These are phyloP conservation scores for Sorghum bicolor DNA, from an alignment of 176 grass and related monocot species.

Conservation along the genomic window DNA sequence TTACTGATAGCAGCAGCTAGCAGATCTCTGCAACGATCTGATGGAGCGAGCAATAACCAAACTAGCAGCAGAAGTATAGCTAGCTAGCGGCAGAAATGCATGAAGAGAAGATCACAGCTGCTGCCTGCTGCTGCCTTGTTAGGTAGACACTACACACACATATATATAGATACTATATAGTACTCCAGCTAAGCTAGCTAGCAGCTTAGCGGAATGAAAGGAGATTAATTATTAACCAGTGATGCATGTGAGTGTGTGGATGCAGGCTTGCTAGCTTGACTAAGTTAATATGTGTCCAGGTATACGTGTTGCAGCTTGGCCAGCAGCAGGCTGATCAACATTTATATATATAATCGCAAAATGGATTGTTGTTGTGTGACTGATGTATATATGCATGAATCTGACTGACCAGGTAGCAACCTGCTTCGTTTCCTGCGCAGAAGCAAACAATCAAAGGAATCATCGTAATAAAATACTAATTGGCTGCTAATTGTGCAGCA, in stretches of 20 bases:
- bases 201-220: neutral
- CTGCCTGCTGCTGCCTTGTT: neutral
- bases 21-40: neutral
- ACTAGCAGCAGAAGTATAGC: no score
- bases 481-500: neutral
- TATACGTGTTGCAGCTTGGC: neutral
- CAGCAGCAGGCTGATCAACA: neutral
- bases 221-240: neutral
- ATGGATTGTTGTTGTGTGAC: neutral
- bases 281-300: neutral
- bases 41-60: no score
- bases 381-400: neutral
- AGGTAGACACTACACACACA: neutral
- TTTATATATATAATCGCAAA: neutral
- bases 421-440: no score
- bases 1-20: neutral
- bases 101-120: neutral
- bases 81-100: no score
- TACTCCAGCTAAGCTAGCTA: no score
- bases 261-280: no score
- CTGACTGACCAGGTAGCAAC: neutral
- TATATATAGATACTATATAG: neutral
- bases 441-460: neutral
- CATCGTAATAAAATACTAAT: neutral
- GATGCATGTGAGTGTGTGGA: neutral